Percentiles rank a stretch among this genome's conserved stretches.
Conservation (phyloP, 495 filamentous ascomycete species). For the Podospora conica region DNA sequence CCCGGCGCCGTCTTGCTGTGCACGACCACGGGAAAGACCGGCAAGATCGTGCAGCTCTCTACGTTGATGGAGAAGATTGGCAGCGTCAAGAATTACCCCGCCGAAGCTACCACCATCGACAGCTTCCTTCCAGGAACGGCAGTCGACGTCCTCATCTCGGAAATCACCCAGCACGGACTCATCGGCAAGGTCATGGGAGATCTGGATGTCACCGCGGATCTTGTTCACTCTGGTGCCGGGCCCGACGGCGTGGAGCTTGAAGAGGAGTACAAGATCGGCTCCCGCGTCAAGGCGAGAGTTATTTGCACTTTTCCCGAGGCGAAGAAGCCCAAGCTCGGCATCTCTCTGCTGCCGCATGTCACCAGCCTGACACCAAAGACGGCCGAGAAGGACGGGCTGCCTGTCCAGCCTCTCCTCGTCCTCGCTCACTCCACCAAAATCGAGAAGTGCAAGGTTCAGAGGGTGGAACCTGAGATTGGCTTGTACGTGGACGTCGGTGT, state of each 20-base stretch:
- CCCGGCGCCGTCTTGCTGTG: conserved; percentile 76
- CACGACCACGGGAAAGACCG: conserved; percentile 67
- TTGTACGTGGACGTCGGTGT: conserved; percentile 77
- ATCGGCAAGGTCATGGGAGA: conserved; percentile 86
- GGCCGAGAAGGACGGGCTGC: conserved; percentile 22
- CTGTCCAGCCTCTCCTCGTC: conserved; percentile 40
- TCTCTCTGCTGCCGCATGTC: conserved; percentile 81
- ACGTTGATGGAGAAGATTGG: conserved; percentile 61
- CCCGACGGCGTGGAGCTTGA: conserved; percentile 57
- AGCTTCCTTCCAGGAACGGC: conserved; percentile 85
- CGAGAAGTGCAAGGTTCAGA: conserved; percentile 66
- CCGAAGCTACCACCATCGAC: conserved; percentile 75
- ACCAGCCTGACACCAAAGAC: conserved; percentile 54
- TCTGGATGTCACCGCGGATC: conserved; percentile 80
- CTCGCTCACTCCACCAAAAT: conserved; percentile 71
- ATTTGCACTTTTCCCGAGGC: conserved; percentile 75
- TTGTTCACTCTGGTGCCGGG: conserved; percentile 76
- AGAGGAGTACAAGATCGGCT: conserved; percentile 69
- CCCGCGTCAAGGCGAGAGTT: conserved; percentile 78
- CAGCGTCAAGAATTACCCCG: conserved; percentile 62
- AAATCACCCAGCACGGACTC: conserved; percentile 53
- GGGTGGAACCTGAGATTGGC: conserved; percentile 70
- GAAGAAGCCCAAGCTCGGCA: conserved; percentile 73
- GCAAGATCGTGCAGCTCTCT: conserved; percentile 82
- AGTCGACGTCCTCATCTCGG: conserved; percentile 77